A percentile compares a stretch with the other conserved stretches of the same genome.
Conservation (phyloP, 345 rosid species). For the Salix viminalis region DNA sequence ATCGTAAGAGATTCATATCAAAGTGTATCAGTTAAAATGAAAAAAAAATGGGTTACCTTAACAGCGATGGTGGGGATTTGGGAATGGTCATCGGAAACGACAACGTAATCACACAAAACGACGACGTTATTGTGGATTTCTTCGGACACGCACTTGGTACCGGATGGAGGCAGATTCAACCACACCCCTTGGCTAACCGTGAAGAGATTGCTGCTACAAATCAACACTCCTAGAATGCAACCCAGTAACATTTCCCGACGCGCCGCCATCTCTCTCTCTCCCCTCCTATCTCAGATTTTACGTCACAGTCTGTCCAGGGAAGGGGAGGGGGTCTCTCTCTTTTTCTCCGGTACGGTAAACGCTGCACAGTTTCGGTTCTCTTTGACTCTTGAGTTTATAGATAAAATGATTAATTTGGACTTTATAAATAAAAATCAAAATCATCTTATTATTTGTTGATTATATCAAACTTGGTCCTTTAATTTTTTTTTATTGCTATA, state of each 20-base stretch:
- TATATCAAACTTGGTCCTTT: too few species aligned
- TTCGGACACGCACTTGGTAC: constrained; percentile 88
- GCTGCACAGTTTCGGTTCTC: too few species aligned
- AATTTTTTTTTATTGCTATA: too few species aligned
- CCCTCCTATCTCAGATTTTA: background rate
- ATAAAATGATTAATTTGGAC: too few species aligned
- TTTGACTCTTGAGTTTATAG: too few species aligned
- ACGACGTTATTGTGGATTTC: constrained; percentile 74
- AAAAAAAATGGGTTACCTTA: constrained; percentile 44
- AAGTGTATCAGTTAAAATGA: background rate
- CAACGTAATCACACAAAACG: constrained; percentile 75
- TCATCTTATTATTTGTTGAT: too few species aligned
- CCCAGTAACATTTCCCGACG: too few species aligned
- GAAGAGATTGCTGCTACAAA: background rate
- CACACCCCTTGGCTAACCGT: constrained; percentile 49
- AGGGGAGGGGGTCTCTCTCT: too few species aligned
- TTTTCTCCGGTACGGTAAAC: too few species aligned
- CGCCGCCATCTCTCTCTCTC: too few species aligned
- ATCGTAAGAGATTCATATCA: background rate
- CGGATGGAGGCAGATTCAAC: constrained; percentile 59
- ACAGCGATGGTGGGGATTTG: constrained; percentile 51
- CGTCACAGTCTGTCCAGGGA: background rate
- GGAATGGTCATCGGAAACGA: constrained; percentile 53
- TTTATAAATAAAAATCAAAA: too few species aligned
- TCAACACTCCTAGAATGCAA: background rate